Percentiles rank a stretch among this genome's conserved stretches.
phyloP scores from a whole-genome alignment of 2,329 filamentous ascomycete genomes.

The Aspergillus fructus region DNA sequence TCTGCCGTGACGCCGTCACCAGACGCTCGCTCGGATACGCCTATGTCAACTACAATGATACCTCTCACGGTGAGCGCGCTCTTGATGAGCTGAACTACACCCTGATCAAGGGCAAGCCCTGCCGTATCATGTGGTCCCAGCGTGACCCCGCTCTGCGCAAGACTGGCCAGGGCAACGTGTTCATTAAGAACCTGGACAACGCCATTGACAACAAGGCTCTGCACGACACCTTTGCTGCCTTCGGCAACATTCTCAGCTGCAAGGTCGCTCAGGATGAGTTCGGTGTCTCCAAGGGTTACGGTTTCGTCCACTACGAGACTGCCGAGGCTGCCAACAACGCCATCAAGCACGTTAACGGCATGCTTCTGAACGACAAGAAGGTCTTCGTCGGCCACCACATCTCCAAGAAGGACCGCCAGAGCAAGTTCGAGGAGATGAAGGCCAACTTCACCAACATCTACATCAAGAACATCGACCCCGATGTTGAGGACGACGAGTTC shows the following conservation, averaged over 20 bases:
- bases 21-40: constrained; percentile 98
- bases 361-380: constrained; percentile 99
- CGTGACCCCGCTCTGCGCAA: constrained; percentile 98
- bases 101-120: constrained; percentile 95
- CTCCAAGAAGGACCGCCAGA: constrained; percentile 99
- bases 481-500: constrained; percentile 92
- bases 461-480: constrained; percentile 91
- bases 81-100: constrained; percentile 99
- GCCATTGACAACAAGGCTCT: constrained; percentile 99
- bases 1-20: constrained; percentile 98
- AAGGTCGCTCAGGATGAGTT: constrained; percentile 98
- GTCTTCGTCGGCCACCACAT: constrained; percentile 99
- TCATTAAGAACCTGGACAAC: constrained; percentile 99
- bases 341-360: constrained; percentile 99
- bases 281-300: constrained; percentile 96
- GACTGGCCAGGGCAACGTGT: constrained; percentile 98
- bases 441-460: constrained; percentile 99
- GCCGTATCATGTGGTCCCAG: constrained; percentile 99
- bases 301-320: constrained; percentile 99
- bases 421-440: constrained; percentile 99
- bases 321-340: constrained; percentile 94
- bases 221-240: constrained; percentile 97
- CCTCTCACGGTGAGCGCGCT: constrained; percentile 92
- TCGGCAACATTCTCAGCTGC: constrained; percentile 98
- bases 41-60: constrained; percentile 99